Percentiles rank a stretch among this genome's conserved stretches.
Evolutionary conservation across 352 stramenopile genomes (phyloP).

Genomic region (Pythium brassicae): DNA sequence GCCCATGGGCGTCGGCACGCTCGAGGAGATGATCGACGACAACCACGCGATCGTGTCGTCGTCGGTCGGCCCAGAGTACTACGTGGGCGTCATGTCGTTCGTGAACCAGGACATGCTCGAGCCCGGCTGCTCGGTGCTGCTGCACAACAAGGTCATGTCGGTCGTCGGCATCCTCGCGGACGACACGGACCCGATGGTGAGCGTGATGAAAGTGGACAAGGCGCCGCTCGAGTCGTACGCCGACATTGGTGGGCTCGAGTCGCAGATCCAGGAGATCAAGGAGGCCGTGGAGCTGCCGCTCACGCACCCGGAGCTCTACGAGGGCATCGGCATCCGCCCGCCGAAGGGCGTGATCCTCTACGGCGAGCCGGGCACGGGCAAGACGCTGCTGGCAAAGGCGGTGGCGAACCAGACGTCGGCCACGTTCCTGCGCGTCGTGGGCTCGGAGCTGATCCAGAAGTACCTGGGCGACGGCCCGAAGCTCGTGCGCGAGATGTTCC

Average conservation of each 20-base stretch:
- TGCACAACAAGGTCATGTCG: slow-evolving; percentile 99
- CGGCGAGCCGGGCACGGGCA: slow-evolving; percentile 98
- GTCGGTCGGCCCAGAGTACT: slow-evolving; percentile 98
- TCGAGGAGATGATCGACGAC: slow-evolving; percentile 99
- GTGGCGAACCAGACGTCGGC: slow-evolving; percentile 99
- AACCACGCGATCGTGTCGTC: slow-evolving; percentile 99
- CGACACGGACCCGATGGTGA: slow-evolving; percentile 99
- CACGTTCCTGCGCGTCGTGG: slow-evolving; percentile 99
- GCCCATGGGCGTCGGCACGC: slow-evolving; percentile 96
- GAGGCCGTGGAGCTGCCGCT: slow-evolving; percentile 96
- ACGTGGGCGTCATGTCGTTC: slow-evolving; percentile 99
- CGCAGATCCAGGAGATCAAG: slow-evolving; percentile 96
- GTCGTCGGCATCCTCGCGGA: slow-evolving; percentile 99
- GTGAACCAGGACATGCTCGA: slow-evolving; percentile 99
- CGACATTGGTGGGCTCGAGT: slow-evolving; percentile 99
- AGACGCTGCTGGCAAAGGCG: slow-evolving; percentile 99
- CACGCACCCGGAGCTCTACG: slow-evolving; percentile 99
- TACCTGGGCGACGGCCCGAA: slow-evolving; percentile 99
- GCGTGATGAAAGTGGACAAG: slow-evolving; percentile 99
- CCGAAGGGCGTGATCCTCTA: slow-evolving; percentile 99
- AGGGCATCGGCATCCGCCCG: slow-evolving; percentile 98
- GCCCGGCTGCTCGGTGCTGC: slow-evolving; percentile 96
- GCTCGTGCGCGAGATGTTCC: slow-evolving; percentile 99
- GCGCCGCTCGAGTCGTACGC: slow-evolving; percentile 98
- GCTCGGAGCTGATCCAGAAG: slow-evolving; percentile 99